A percentile compares a stretch with the other conserved stretches of the same genome.
Conservation (phyloP, 352 stramenopile species). For the Pythium phragmiticola region DNA sequence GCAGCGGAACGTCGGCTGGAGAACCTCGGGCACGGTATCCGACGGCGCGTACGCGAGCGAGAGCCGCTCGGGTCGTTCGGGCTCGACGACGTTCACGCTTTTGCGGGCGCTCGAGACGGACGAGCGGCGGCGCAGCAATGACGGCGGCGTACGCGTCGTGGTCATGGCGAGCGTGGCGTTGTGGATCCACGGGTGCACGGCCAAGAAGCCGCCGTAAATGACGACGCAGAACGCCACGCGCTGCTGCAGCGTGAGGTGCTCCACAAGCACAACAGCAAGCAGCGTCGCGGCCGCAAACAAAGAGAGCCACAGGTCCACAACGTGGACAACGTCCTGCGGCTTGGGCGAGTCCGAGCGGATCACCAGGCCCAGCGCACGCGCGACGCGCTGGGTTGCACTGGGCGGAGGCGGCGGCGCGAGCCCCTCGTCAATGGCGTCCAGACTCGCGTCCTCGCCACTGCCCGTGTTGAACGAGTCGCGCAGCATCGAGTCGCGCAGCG, state of each 20-base stretch:
- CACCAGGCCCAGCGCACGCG: conserved; percentile 15
- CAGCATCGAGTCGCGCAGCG: conserved; percentile 30
- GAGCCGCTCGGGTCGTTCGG: not conserved
- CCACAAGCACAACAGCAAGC: conserved; percentile 40
- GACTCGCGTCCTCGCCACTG: conserved; percentile 20
- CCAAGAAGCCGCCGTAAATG: conserved; percentile 53
- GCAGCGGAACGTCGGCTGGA: conserved; percentile 28
- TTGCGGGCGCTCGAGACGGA: not conserved
- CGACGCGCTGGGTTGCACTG: conserved; percentile 9
- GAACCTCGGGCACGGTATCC: conserved; percentile 26
- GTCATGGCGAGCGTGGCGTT: not conserved
- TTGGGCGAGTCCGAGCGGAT: conserved; percentile 11
- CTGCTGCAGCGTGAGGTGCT: conserved; percentile 45
- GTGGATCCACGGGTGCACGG: conserved; percentile 57
- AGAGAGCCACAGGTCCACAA: conserved; percentile 59
- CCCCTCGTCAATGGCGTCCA: conserved; percentile 19
- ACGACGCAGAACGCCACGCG: conserved; percentile 42
- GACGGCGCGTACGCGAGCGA: conserved; percentile 2
- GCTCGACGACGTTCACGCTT: not conserved
- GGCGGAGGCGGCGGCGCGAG: not conserved
- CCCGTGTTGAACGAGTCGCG: conserved; percentile 26
- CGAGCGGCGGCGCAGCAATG: conserved; percentile 2
- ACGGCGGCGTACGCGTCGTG: conserved; percentile 2
- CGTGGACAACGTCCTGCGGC: conserved; percentile 25
- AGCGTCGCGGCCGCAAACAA: conserved; percentile 50